Evolutionary conservation across 148 eudicot species (phyloP), one percentile per base, ranked within the genome.

Genomic region (Fagopyrum esculentum): DNA sequence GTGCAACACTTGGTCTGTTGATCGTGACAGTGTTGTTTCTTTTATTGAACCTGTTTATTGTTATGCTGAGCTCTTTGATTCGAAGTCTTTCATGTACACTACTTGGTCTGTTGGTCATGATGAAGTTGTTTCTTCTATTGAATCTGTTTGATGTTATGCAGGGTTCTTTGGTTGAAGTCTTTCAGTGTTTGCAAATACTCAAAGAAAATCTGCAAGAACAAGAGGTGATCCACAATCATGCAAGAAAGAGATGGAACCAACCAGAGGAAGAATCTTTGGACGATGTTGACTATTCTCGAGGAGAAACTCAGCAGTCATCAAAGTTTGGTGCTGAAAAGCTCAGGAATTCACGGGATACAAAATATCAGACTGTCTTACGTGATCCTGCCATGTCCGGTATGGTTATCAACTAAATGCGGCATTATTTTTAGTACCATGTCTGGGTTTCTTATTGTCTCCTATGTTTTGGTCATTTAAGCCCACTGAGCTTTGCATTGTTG

Each of bases 121-220:
- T 46, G 35, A 29, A 15, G 19, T 46, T 45, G 29, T 46, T 46
- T 71, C n/a, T 17, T 71, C 0, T 71, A 71, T 3, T 71, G 1
- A 49, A 71, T 35, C 35, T 22, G 74, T 22, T 47, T 74, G 72
- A 72, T 48, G 61, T 80, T 57, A 46, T 80, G 75, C 85, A 95
- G 98, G 98, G 97, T 69, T 84, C 90, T 7, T 86, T 95, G 90
- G 81, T 80, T 83, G 81, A 73, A 35, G 89, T 95, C 16, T 71
- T 88, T 76, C 89, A 92, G 78, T 90, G 98, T 83, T 88, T 95
- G 79, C 80, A 84, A 78, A 83, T 75, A 50, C 88, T 95, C 45
- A 82, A 79, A 78, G 79, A 61, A 81, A 81, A n/a, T 80, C 82
- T 80, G 12, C 74, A 74, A 60, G 85, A 78, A 35, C 29, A 64